Evolutionary conservation across 768 basidiomycete species (phyloP).

Genomic region (Auricularia cornea): DNA sequence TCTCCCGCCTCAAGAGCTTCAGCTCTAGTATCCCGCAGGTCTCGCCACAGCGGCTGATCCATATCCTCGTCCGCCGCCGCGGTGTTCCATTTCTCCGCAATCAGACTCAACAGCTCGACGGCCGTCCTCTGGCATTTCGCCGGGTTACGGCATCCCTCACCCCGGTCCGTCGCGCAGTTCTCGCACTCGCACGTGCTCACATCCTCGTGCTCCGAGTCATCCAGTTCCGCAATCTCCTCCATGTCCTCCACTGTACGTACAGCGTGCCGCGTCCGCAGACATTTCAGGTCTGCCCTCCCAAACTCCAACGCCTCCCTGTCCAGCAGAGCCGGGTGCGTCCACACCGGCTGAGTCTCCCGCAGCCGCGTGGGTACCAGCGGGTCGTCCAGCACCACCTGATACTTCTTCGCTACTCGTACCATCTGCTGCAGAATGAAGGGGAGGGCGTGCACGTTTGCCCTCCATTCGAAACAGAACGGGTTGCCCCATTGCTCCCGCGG

Average conservation of each 20-base stretch:
- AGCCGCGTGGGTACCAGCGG: too few relatives aligned
- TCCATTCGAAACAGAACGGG: too few relatives aligned
- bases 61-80: not conserved
- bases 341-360: too few relatives aligned
- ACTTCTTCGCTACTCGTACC: too few relatives aligned
- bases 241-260: not conserved
- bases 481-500: too few relatives aligned
- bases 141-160: not conserved
- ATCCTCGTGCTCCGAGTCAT: not conserved
- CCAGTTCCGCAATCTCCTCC: not conserved
- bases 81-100: not conserved
- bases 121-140: not conserved
- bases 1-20: too few relatives aligned
- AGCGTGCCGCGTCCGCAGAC: not conserved
- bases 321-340: too few relatives aligned
- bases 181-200: not conserved
- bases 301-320: too few relatives aligned
- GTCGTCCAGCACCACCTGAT: too few relatives aligned
- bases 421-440: too few relatives aligned
- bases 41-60: not conserved
- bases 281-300: not conserved
- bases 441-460: too few relatives aligned
- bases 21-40: not conserved
- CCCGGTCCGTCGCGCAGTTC: not conserved
- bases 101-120: not conserved